A percentile compares a stretch with the other conserved stretches of the same genome.
Conservation (phyloP, 148 eudicot species). For the Cornus suecica region DNA sequence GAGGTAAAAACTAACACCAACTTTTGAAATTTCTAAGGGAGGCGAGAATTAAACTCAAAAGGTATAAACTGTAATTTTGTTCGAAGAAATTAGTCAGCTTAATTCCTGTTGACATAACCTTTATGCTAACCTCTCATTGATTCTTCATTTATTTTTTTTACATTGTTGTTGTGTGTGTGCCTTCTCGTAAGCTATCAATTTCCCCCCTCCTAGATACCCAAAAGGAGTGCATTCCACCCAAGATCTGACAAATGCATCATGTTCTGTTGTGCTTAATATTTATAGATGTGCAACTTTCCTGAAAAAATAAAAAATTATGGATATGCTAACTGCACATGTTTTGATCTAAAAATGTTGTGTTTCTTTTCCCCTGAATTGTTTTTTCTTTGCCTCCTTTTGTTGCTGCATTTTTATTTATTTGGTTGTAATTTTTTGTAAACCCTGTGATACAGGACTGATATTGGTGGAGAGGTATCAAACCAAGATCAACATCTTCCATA, state of each 20-base stretch:
- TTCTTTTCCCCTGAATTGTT: neutral
- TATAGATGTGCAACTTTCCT: neutral
- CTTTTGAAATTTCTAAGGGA: too few species aligned
- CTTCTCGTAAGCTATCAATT: too few species aligned
- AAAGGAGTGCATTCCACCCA: neutral
- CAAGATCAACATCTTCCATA: constrained; percentile 54
- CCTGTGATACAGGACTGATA: constrained; percentile 26
- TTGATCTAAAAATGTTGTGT: neutral
- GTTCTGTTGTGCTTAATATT: neutral
- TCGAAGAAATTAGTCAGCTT: too few species aligned
- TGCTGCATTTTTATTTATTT: neutral
- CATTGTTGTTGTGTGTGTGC: too few species aligned
- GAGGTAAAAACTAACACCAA: too few species aligned
- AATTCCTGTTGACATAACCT: too few species aligned
- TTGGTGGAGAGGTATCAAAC: constrained; percentile 57
- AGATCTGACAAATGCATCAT: neutral
- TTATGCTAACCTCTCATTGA: too few species aligned
- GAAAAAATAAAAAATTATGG: too few species aligned
- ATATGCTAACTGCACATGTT: neutral
- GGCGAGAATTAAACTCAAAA: too few species aligned
- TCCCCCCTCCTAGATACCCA: too few species aligned
- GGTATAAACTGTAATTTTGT: too few species aligned
- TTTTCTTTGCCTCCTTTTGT: neutral
- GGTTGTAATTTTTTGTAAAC: neutral
- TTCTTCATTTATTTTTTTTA: too few species aligned